A percentile compares a stretch with the other conserved stretches of the same genome.
phyloP scores from a whole-genome alignment of 306 rosid species.

The Prosopis cineraria region DNA sequence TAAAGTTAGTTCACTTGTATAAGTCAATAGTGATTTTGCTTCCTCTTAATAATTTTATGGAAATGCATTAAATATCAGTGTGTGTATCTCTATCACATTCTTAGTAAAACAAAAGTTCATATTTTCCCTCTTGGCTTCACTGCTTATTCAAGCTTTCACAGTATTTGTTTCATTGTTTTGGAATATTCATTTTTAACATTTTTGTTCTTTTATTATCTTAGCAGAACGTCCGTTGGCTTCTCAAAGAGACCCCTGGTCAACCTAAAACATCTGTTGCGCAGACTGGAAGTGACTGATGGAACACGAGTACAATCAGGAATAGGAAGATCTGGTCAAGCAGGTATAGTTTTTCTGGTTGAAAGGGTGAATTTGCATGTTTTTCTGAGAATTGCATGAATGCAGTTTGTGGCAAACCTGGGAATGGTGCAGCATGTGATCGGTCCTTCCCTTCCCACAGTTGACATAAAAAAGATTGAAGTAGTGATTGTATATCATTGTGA shows the following conservation, averaged over 20 bases:
- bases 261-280: constrained; percentile 30
- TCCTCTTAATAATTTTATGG: background rate
- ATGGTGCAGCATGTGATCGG: background rate
- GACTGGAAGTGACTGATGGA: constrained; percentile 29
- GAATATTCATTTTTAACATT: constrained; percentile 25
- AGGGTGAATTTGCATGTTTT: background rate
- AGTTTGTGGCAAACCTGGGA: background rate
- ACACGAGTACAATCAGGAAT: constrained; percentile 10
- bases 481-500: background rate
- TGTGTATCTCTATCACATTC: background rate
- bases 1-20: too few relatives aligned
- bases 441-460: background rate
- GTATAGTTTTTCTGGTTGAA: background rate
- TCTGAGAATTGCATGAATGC: background rate
- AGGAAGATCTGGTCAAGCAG: constrained; percentile 36
- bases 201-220: constrained; percentile 20
- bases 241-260: constrained; percentile 30
- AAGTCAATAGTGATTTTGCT: background rate
- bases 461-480: background rate
- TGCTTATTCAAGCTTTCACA: background rate
- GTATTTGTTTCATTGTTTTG: constrained; percentile 14
- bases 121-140: background rate
- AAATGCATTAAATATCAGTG: background rate
- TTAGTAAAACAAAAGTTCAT: background rate
- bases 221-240: constrained; percentile 47